Conservation (phyloP, 208 protist species). For the Tetramitus jugosus region DNA sequence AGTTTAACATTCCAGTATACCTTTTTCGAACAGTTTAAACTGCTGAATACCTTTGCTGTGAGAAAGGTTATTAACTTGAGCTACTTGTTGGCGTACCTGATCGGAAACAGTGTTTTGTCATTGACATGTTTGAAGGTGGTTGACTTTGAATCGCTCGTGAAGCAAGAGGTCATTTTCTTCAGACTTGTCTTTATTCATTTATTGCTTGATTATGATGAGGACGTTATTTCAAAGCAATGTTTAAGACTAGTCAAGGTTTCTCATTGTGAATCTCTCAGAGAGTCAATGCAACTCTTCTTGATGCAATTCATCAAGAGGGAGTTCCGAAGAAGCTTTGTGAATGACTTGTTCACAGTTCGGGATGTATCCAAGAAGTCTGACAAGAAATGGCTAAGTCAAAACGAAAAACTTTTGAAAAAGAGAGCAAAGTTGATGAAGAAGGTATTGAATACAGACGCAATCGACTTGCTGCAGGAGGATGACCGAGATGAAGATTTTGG, state of each 20-base stretch:
- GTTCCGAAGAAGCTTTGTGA: constrained; percentile 8
- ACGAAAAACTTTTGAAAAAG: background rate
- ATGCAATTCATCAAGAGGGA: constrained; percentile 10
- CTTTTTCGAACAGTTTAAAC: constrained; percentile 13
- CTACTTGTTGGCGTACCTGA: background rate
- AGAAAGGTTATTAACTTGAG: constrained; percentile 11
- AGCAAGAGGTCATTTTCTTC: background rate
- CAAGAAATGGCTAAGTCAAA: background rate
- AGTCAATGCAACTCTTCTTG: background rate
- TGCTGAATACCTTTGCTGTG: background rate
- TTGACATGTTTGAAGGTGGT: background rate
- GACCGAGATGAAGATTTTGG: no score
- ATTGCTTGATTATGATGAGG: background rate
- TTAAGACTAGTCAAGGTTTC: background rate
- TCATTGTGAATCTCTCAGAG: background rate
- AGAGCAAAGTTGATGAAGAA: constrained; percentile 9
- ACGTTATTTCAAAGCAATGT: background rate
- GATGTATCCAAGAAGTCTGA: constrained; percentile 3
- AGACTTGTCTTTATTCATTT: background rate
- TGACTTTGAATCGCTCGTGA: background rate
- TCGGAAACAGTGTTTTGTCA: background rate
- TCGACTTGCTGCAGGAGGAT: no score
- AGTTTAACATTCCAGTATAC: background rate
- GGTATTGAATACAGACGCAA: background rate
- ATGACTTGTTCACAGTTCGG: background rate